phyloP scores from a whole-genome alignment of 2,329 filamentous ascomycete genomes.

The Purpureocillium lavendulum region DNA sequence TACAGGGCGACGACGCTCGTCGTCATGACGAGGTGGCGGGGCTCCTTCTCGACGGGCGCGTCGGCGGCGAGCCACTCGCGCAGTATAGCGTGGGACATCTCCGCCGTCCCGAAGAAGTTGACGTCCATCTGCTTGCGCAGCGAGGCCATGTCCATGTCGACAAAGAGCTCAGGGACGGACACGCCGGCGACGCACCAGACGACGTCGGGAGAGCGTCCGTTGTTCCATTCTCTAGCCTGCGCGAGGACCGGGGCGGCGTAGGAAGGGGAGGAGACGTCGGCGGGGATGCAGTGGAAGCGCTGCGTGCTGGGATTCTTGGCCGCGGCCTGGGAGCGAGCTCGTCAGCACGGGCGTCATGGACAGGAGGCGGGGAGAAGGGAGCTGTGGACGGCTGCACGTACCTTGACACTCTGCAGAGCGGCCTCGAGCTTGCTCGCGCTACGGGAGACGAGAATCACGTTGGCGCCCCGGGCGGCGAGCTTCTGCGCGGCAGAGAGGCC shows the following conservation, averaged over 20 bases:
- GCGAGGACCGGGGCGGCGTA: conserved; percentile 64
- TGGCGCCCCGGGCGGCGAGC: conserved; percentile 75
- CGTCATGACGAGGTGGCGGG: conserved; percentile 82
- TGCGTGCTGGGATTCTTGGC: conserved; percentile 61
- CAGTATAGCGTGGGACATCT: conserved; percentile 76
- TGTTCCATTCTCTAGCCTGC: conserved; percentile 73
- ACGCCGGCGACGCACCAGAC: conserved; percentile 86
- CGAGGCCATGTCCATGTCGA: conserved; percentile 60
- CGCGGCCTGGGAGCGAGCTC: conserved; percentile 39
- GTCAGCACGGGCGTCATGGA: conserved; percentile 6
- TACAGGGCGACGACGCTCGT: conserved; percentile 68
- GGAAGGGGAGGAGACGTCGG: conserved; percentile 64
- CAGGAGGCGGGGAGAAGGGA: not conserved
- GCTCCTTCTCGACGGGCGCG: conserved; percentile 32
- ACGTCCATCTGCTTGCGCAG: conserved; percentile 79
- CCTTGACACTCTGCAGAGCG: conserved; percentile 58
- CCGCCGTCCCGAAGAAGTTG: conserved; percentile 81
- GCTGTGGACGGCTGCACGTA: conserved; percentile 20
- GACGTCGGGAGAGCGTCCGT: conserved; percentile 64
- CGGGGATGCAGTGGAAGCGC: conserved; percentile 74
- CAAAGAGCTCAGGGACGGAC: conserved; percentile 66
- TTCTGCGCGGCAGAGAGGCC: conserved; percentile 67
- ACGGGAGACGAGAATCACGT: conserved; percentile 77
- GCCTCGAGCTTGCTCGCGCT: conserved; percentile 65
- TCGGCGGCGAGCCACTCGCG: conserved; percentile 60